A percentile compares a stretch with the other conserved stretches of the same genome.
phyloP scores from a whole-genome alignment of 73 alveolate genomes.

The Urostyla sp. region DNA sequence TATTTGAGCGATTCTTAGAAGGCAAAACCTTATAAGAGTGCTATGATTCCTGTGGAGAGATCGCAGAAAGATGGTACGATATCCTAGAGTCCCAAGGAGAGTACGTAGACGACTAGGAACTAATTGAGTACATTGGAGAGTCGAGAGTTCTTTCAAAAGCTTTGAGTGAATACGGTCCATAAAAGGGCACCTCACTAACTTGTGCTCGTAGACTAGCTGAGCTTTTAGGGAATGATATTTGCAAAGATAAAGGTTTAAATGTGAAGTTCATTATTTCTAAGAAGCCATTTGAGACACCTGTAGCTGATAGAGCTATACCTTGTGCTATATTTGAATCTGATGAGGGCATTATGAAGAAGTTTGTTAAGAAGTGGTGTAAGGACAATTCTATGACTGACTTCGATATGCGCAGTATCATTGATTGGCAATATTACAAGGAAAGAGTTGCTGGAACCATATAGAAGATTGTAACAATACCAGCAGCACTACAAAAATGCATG shows the following conservation, averaged over 20 bases:
- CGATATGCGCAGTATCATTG: constrained; percentile 97
- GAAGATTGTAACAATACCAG: constrained; percentile 82
- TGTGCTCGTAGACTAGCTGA: constrained; percentile 98
- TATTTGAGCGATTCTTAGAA: constrained; percentile 95
- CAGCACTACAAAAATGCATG: constrained; percentile 80
- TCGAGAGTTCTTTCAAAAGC: constrained; percentile 89
- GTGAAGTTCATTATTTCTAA: constrained; percentile 95
- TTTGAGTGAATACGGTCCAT: constrained; percentile 91
- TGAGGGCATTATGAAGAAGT: constrained; percentile 88
- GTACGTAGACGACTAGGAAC: constrained; percentile 91
- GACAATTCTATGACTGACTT: constrained; percentile 87
- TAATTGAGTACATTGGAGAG: constrained; percentile 95
- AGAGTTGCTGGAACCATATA: constrained; percentile 81
- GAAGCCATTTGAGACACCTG: constrained; percentile 96
- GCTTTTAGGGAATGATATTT: constrained; percentile 94
- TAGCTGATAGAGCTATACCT: constrained; percentile 99
- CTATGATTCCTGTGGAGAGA: constrained; percentile 95
- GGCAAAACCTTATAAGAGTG: constrained; percentile 97
- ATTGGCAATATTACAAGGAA: constrained; percentile 99
- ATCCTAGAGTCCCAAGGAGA: constrained; percentile 89
- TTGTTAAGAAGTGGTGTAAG: constrained; percentile 96
- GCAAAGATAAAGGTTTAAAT: constrained; percentile 96
- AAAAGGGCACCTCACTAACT: constrained; percentile 95
- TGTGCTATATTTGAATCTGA: constrained; percentile 94
- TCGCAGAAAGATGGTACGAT: constrained; percentile 88